A percentile compares a stretch with the other conserved stretches of the same genome.
phyloP scores from a whole-genome alignment of 2,329 filamentous ascomycete species.

The Phoma sp. region DNA sequence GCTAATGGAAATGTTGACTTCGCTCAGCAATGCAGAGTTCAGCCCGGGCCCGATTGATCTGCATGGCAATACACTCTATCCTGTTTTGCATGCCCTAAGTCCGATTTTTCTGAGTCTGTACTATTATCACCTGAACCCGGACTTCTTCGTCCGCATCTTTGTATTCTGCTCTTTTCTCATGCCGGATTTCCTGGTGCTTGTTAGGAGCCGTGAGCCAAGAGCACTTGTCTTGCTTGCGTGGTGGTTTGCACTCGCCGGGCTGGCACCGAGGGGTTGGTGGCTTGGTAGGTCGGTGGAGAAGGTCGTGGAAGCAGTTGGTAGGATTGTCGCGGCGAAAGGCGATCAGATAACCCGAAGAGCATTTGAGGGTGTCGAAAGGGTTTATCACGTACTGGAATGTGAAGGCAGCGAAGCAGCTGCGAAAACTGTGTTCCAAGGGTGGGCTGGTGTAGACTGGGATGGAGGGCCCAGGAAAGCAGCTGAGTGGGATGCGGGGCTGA shows the following conservation, averaged over 20 bases:
- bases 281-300: conserved; percentile 15
- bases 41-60: conserved; percentile 25
- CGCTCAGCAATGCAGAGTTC: conserved; percentile 18
- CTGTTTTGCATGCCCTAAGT: conserved; percentile 38
- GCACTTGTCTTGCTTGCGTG: conserved; percentile 37
- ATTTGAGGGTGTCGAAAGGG: conserved; percentile 28
- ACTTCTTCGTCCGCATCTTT: conserved; percentile 39
- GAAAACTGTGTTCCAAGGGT: conserved; percentile 33
- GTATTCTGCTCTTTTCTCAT: conserved; percentile 41
- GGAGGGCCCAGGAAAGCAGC: conserved; percentile 30
- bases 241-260: conserved; percentile 36
- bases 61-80: conserved; percentile 29
- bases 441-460: conserved; percentile 37
- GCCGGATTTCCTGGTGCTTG: conserved; percentile 35
- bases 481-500: conserved; percentile 26
- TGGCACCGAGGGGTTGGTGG: conserved; percentile 40
- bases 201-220: conserved; percentile 30
- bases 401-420: conserved; percentile 31
- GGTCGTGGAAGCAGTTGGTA: conserved; percentile 32
- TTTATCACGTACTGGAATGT: conserved; percentile 21
- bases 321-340: conserved; percentile 18
- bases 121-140: conserved; percentile 37
- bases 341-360: conserved; percentile 22
- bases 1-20: conserved; percentile 31
- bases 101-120: conserved; percentile 45